phyloP scores from a whole-genome alignment of 768 basidiomycete genomes.

The Lactarius quietus region DNA sequence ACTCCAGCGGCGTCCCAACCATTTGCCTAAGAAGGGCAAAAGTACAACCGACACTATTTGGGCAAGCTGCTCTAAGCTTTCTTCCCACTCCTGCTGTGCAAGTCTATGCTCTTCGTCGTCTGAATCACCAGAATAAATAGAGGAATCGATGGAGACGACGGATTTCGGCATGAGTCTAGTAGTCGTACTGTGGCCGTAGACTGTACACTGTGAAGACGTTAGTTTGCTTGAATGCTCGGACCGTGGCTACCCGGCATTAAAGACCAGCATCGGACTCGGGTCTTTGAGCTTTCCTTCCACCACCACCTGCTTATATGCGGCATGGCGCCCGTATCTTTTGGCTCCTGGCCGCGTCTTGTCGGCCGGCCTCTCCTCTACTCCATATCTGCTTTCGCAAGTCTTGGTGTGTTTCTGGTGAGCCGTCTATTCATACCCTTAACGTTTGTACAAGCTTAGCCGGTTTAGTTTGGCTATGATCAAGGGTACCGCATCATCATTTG shows the following conservation, averaged over 20 bases:
- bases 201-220: too few species aligned
- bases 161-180: constrained; percentile 53
- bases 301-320: constrained; percentile 40
- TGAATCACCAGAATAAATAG: constrained; percentile 42
- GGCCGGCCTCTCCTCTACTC: constrained; percentile 76
- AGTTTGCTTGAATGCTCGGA: background rate
- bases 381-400: constrained; percentile 75
- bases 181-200: too few species aligned
- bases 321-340: constrained; percentile 42
- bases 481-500: constrained; percentile 46
- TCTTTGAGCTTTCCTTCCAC: constrained; percentile 13
- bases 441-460: constrained; percentile 13
- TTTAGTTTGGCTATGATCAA: constrained; percentile 83
- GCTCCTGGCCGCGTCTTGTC: constrained; percentile 54
- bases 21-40: constrained; percentile 85
- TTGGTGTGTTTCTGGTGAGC: constrained; percentile 82
- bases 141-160: constrained; percentile 56
- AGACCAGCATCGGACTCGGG: background rate
- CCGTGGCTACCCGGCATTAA: constrained; percentile 5
- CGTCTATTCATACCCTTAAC: background rate
- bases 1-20: constrained; percentile 81
- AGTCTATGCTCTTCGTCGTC: constrained; percentile 71
- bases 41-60: constrained; percentile 76
- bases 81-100: constrained; percentile 92
- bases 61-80: constrained; percentile 80